Evolutionary conservation across 768 basidiomycete genomes (phyloP), one percentile per base, ranked within the genome.

Genomic region (Kwoniella shandongensis): DNA sequence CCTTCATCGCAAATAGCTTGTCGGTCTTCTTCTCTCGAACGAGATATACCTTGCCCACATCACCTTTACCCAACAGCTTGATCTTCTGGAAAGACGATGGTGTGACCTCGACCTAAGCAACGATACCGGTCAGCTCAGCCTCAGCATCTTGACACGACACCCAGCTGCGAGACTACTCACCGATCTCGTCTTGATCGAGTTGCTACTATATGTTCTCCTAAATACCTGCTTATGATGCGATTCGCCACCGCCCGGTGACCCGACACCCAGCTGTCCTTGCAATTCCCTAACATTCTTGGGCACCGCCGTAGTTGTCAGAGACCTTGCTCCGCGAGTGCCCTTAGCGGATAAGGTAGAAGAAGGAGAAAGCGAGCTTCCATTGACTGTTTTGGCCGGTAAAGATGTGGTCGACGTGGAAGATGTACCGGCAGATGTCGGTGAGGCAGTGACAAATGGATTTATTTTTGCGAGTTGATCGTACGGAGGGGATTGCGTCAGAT

Each of bases 1-100:
- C 93, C 85, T 99, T 99, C 96, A 99, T 99, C 57, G 96, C 96
- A 79, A 86, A 99, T 62, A 98, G 81, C 79, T 94, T 96, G 69
- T 86, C 84, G 46, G 86, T 86, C 83, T 98, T 98, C 85, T 99
- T 98, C 81, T 99, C 96, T 69, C 88, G 84, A 47, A 99, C 96
- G 42, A 99, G 84, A 79, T 97, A 99, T 39, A 99, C 96, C 76
- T 94, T 89, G 18, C 96, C 96, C 44, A 99, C 96, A 78, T 99
- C 96, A 44, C 96, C 96, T 76, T 96, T 91, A 44, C 96, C 96
- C n/a, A 98, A 82, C 83, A 99, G 83, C 80, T 93, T 96, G 79
- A 98, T 81, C 81, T 99, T 99, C 73, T 88, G 83, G 79, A 99
- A 99, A 76, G 90, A 92, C 45, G 85, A 85, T 54, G 96, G 94